Percentiles rank a stretch among this genome's conserved stretches.
Evolutionary conservation across 2,329 filamentous ascomycete species (phyloP).

Genomic region (Colletotrichum camelliae): DNA sequence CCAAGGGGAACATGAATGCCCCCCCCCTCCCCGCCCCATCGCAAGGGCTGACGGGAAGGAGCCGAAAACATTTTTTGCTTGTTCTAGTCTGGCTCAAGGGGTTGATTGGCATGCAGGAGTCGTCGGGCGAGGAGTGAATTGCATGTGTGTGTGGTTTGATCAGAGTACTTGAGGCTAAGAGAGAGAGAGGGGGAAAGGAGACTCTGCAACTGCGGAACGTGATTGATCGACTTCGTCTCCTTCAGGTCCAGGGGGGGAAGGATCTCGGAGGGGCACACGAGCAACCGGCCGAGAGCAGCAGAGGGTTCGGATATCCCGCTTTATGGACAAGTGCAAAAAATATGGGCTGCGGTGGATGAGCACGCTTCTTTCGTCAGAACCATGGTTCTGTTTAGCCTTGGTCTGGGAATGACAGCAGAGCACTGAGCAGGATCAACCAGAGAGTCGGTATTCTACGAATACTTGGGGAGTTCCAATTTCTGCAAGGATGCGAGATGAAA

Average conservation of each 20-base stretch:
- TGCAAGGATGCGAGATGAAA: conserved; percentile 12
- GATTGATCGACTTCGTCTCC: neutral
- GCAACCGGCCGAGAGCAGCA: neutral
- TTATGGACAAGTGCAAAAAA: neutral
- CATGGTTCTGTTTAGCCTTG: neutral
- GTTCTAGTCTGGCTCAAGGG: conserved; percentile 2
- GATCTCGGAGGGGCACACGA: neutral
- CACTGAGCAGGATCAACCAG: neutral
- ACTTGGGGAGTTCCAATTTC: neutral
- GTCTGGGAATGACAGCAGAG: neutral
- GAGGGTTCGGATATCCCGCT: neutral
- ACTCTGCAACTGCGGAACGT: neutral
- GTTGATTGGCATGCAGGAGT: neutral
- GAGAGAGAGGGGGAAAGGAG: neutral
- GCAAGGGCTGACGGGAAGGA: neutral
- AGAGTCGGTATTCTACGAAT: neutral
- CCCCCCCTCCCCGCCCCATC: neutral
- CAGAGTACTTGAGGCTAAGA: neutral
- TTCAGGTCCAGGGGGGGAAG: neutral
- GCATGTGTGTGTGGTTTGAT: neutral
- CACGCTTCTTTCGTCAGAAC: neutral
- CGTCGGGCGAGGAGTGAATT: neutral
- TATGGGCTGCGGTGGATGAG: neutral
- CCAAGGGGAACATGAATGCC: neutral
- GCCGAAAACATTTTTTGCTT: neutral